Conservation (phyloP, 768 basidiomycete species). For the Mycena vitilis region DNA sequence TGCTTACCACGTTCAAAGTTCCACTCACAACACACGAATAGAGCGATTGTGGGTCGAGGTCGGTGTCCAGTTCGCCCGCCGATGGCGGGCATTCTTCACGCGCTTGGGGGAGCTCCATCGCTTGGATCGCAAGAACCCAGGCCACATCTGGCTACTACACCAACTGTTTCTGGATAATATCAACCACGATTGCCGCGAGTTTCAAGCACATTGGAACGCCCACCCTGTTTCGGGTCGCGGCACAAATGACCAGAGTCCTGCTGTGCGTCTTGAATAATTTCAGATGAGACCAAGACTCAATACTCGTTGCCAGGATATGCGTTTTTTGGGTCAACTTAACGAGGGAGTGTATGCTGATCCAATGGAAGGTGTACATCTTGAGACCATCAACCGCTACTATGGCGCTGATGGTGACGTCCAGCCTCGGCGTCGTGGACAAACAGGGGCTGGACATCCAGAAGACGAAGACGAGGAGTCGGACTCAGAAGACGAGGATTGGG, state of each 20-base stretch:
- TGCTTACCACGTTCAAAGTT: background rate
- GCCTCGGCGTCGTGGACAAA: background rate
- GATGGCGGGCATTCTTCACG: conserved; percentile 1
- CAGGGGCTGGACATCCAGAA: background rate
- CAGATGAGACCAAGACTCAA: background rate
- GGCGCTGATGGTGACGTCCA: background rate
- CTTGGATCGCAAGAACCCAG: conserved; percentile 1
- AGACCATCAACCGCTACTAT: background rate
- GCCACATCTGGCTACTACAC: conserved; percentile 14
- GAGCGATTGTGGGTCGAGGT: conserved; percentile 2
- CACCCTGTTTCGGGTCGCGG: conserved; percentile 42
- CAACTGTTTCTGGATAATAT: conserved; percentile 44
- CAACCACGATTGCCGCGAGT: conserved; percentile 42
- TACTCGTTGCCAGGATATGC: background rate
- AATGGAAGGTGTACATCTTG: background rate
- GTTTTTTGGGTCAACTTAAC: conserved; percentile 1
- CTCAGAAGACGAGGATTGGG: background rate
- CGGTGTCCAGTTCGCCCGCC: conserved; percentile 1
- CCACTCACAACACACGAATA: background rate
- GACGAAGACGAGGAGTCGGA: background rate
- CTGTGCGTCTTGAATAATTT: background rate
- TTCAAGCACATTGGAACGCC: conserved; percentile 46
- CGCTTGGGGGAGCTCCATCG: background rate
- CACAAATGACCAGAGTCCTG: conserved; percentile 21
- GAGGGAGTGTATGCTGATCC: background rate